Conservation (phyloP, 1,284 basidiomycete species). For the Kalmanozyma brasiliensis region DNA sequence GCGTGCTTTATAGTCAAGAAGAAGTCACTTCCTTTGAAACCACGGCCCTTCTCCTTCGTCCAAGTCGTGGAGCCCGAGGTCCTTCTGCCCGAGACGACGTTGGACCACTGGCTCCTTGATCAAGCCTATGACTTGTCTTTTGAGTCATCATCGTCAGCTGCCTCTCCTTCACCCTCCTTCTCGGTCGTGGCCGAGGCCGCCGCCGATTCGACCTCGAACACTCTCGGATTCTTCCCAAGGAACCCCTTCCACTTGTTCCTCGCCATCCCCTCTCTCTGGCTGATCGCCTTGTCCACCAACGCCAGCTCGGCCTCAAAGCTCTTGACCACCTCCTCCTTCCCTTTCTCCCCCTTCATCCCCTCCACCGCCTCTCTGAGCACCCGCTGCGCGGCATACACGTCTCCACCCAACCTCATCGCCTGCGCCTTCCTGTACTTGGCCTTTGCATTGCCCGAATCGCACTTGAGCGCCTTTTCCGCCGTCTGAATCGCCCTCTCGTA, state of each 20-base stretch:
- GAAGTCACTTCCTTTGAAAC: too few relatives aligned
- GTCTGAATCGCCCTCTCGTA: constrained; percentile 13
- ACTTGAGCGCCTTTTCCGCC: constrained; percentile 24
- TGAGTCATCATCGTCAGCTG: neutral
- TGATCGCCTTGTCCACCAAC: constrained; percentile 14
- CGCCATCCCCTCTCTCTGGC: constrained; percentile 12
- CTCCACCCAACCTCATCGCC: constrained; percentile 9
- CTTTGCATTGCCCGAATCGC: constrained; percentile 25
- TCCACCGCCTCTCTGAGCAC: constrained; percentile 4
- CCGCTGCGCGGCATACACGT: constrained; percentile 15
- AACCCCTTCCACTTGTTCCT: constrained; percentile 39
- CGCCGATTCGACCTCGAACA: neutral
- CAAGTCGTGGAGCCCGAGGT: too few relatives aligned
- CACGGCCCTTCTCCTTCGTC: too few relatives aligned
- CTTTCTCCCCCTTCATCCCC: neutral
- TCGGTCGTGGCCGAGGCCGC: too few relatives aligned
- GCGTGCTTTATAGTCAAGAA: too few relatives aligned
- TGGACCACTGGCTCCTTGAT: neutral
- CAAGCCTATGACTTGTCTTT: neutral
- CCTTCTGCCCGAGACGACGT: too few relatives aligned
- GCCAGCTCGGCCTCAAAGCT: constrained; percentile 18
- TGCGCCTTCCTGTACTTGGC: constrained; percentile 29
- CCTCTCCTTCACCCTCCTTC: neutral
- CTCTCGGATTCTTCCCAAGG: constrained; percentile 10
- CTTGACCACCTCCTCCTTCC: neutral